phyloP scores from a whole-genome alignment of 2,329 filamentous ascomycete species.

The Colletotrichum graminicola region DNA sequence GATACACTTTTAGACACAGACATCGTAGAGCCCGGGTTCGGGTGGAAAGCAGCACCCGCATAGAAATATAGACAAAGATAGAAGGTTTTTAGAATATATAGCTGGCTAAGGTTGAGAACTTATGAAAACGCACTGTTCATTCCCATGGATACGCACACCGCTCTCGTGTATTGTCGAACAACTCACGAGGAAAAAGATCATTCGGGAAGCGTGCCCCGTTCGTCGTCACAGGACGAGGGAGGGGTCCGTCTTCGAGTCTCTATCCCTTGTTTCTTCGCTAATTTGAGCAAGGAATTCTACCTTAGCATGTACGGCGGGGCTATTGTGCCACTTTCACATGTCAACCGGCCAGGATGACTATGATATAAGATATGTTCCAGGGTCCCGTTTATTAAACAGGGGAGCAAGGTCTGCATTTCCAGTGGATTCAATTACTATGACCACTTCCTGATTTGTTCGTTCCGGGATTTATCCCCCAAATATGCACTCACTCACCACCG shows the following conservation, averaged over 20 bases:
- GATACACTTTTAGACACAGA: conserved; percentile 21
- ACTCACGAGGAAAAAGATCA: conserved; percentile 6
- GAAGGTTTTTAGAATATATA: conserved; percentile 6
- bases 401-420: neutral
- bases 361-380: neutral
- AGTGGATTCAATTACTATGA: fast-evolving
- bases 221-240: neutral
- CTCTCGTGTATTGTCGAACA: conserved; percentile 2
- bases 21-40: conserved; percentile 8
- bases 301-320: conserved; percentile 24
- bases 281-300: neutral
- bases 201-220: neutral
- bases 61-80: conserved; percentile 3
- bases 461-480: neutral
- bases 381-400: neutral
- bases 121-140: neutral
- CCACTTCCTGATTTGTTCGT: neutral
- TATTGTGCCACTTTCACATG: conserved; percentile 39
- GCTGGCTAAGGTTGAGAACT: conserved; percentile 3
- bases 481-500: too few species aligned
- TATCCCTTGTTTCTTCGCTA: neutral
- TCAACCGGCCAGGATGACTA: conserved; percentile 23
- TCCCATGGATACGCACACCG: too few species aligned
- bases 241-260: neutral
- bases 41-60: conserved; percentile 4